Conservation (phyloP, 345 rosid genomes). For the Rhodomyrtus tomentosa region DNA sequence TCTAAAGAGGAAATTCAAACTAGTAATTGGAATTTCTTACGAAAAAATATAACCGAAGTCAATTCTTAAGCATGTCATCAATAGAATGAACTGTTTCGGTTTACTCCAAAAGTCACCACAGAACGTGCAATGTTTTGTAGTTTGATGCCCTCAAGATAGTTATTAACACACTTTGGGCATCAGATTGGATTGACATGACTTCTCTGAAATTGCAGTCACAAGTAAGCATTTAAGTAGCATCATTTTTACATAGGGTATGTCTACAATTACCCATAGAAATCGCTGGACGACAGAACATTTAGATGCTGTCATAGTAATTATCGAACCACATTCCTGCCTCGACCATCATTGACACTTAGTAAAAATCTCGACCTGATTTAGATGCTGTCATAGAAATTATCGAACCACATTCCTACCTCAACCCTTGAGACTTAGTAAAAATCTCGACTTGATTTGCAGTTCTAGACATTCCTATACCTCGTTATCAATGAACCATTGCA, state of each 20-base stretch:
- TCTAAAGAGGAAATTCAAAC: background rate
- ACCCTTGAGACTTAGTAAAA: background rate
- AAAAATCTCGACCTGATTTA: background rate
- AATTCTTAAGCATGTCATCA: background rate
- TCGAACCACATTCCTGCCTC: background rate
- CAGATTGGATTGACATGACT: background rate
- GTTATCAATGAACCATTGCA: background rate
- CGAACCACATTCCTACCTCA: background rate
- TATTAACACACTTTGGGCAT: background rate
- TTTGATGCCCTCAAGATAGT: background rate
- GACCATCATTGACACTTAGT: background rate
- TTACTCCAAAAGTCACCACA: background rate
- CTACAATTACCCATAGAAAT: background rate
- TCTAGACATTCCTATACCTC: background rate
- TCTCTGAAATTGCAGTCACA: background rate
- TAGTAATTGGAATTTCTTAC: background rate
- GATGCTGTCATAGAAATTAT: background rate
- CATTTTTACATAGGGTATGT: background rate
- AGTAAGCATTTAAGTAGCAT: background rate
- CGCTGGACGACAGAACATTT: background rate
- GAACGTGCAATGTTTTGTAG: background rate
- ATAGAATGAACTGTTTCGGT: background rate
- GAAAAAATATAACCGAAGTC: background rate
- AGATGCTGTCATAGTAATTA: background rate
- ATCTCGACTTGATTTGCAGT: background rate